A percentile compares a stretch with the other conserved stretches of the same genome.
Evolutionary conservation across 352 stramenopile genomes (phyloP).

Genomic region (Achlya hypogyna): DNA sequence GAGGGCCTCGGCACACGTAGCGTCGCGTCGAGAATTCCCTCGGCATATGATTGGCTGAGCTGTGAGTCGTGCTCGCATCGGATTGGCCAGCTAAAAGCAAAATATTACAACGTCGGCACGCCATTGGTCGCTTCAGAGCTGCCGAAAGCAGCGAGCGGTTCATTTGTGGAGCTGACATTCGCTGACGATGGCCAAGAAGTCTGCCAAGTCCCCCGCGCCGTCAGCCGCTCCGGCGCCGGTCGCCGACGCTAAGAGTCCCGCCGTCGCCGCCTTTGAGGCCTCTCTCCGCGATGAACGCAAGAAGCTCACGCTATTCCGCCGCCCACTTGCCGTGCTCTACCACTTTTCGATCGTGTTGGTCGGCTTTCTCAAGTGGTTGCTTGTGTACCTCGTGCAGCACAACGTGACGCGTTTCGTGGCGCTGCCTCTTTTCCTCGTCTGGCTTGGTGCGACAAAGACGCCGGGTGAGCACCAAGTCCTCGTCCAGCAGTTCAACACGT

Average conservation of each 20-base stretch:
- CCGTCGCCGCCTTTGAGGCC: conserved; percentile 30
- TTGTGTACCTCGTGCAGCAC: conserved; percentile 51
- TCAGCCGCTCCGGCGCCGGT: background rate
- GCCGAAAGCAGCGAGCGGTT: background rate
- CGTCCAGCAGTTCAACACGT: conserved; percentile 78
- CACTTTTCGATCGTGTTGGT: conserved; percentile 73
- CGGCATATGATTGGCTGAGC: background rate
- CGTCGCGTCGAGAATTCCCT: background rate
- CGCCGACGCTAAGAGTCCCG: background rate
- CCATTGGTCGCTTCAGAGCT: background rate
- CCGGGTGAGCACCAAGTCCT: conserved; percentile 60
- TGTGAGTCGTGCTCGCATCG: background rate
- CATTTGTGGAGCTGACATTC: background rate
- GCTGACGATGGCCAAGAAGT: background rate
- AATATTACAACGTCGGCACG: background rate
- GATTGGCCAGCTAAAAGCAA: background rate
- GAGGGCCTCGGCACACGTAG: too few species aligned
- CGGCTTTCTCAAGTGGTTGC: conserved; percentile 67
- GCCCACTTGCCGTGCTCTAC: conserved; percentile 60
- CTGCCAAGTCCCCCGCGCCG: background rate
- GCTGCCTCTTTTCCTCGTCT: conserved; percentile 57
- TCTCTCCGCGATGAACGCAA: conserved; percentile 64
- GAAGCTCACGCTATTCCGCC: conserved; percentile 75
- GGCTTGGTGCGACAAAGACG: conserved; percentile 50
- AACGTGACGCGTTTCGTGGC: conserved; percentile 68